Percentiles rank a stretch among this genome's conserved stretches.
Conservation (phyloP, 257 asterid genomes). For the Penstemon davidsonii region DNA sequence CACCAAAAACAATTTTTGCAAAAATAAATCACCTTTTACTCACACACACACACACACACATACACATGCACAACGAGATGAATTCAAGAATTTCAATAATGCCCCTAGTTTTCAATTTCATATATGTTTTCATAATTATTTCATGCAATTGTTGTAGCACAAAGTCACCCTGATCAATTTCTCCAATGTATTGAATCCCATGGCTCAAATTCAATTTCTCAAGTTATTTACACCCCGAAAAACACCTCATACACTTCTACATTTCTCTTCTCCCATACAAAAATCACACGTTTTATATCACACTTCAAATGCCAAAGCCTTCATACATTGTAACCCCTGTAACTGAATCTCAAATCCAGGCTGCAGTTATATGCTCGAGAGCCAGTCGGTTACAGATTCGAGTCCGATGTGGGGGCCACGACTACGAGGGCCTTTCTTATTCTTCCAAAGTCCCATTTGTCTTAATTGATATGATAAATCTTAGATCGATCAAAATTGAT, state of each 20-base stretch:
- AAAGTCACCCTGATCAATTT: constrained; percentile 14
- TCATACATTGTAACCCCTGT: constrained; percentile 30
- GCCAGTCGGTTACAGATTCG: constrained; percentile 28
- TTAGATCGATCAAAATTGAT: constrained; percentile 27
- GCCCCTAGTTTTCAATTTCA: not conserved
- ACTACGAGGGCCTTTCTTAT: constrained; percentile 52
- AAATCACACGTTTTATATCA: constrained; percentile 37
- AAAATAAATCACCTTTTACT: too few species aligned
- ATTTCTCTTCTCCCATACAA: constrained; percentile 40
- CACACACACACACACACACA: not conserved
- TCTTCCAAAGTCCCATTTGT: constrained; percentile 34
- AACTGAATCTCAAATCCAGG: constrained; percentile 29
- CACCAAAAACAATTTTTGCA: too few species aligned
- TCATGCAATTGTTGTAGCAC: constrained; percentile 7
- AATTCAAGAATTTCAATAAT: not conserved
- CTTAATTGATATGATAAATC: constrained; percentile 39
- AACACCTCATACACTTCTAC: constrained; percentile 34
- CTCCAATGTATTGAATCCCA: constrained; percentile 33
- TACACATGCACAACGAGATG: not conserved
- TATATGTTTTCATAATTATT: constrained; percentile 21
- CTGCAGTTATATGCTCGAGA: constrained; percentile 28
- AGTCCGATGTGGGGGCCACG: constrained; percentile 52
- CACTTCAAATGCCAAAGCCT: constrained; percentile 39
- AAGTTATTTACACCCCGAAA: constrained; percentile 20
- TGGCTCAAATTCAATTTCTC: constrained; percentile 23